Conservation (phyloP, 2,329 filamentous ascomycete species). For the Pseudophaeomoniella oleicola region DNA sequence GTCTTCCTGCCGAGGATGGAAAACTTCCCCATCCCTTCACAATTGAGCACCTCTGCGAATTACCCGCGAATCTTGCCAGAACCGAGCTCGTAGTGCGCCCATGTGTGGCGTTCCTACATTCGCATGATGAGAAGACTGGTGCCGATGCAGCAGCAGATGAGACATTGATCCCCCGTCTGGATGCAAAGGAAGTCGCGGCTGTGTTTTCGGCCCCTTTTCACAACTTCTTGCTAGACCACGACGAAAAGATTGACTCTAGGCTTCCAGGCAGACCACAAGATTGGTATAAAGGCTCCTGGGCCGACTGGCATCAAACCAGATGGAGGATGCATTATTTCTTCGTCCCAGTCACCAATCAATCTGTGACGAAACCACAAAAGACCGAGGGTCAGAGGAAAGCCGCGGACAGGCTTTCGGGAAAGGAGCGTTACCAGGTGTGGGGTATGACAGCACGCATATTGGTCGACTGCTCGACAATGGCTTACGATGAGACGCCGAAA, state of each 20-base stretch:
- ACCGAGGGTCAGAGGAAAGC: slow-evolving; percentile 27
- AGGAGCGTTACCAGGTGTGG: slow-evolving; percentile 67
- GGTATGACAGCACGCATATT: slow-evolving; percentile 88
- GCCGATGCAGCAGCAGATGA: slow-evolving; percentile 45
- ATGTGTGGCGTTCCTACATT: slow-evolving; percentile 64
- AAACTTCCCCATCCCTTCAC: slow-evolving; percentile 62
- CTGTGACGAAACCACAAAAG: slow-evolving; percentile 44
- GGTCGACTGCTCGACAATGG: slow-evolving; percentile 73
- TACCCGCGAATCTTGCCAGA: slow-evolving; percentile 61
- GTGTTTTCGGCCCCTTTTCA: slow-evolving; percentile 84
- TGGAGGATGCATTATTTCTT: slow-evolving; percentile 90
- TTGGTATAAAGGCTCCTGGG: slow-evolving; percentile 82
- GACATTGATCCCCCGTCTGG: slow-evolving; percentile 61
- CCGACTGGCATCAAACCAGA: slow-evolving; percentile 58
- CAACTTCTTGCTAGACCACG: slow-evolving; percentile 55
- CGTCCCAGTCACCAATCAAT: slow-evolving; percentile 62
- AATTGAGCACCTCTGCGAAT: slow-evolving; percentile 74
- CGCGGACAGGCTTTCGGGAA: slow-evolving; percentile 25
- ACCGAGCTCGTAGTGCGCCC: slow-evolving; percentile 62
- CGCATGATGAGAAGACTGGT: slow-evolving; percentile 33
- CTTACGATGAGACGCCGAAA: slow-evolving; percentile 68
- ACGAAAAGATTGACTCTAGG: slow-evolving; percentile 33
- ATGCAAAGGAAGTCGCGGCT: slow-evolving; percentile 82
- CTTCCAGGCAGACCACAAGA: slow-evolving; percentile 36
- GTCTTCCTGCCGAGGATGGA: slow-evolving; percentile 57